Conservation (phyloP, 768 basidiomycete genomes). For the Kwoniella sp. region DNA sequence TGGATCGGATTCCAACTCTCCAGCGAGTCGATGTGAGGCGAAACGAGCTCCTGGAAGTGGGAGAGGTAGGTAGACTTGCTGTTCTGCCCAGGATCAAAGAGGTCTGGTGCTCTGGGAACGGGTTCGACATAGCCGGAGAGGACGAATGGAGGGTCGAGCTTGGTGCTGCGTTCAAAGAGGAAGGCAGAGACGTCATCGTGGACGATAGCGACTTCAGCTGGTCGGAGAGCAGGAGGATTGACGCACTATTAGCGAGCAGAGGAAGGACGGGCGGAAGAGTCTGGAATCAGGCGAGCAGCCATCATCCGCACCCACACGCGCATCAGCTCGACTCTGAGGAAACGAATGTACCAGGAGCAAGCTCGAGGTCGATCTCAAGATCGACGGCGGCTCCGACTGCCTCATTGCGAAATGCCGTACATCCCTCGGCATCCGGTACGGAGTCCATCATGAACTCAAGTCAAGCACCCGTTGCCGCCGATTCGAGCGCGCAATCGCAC, state of each 20-base stretch:
- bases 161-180: conserved; percentile 81
- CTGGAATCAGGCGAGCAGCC: background rate
- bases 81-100: conserved; percentile 75
- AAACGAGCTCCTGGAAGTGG: conserved; percentile 78
- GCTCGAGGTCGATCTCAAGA: background rate
- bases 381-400: no score
- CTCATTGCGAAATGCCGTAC: no score
- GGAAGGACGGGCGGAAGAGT: conserved; percentile 1
- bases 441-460: background rate
- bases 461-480: background rate
- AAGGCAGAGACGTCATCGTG: conserved; percentile 71
- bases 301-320: conserved; percentile 9
- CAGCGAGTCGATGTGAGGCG: conserved; percentile 80
- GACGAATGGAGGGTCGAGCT: conserved; percentile 74
- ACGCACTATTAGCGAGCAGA: conserved; percentile 22
- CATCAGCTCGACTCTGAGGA: background rate
- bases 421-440: background rate
- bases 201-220: conserved; percentile 63
- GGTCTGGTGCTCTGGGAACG: conserved; percentile 79
- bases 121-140: conserved; percentile 64
- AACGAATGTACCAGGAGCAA: background rate
- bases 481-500: background rate
- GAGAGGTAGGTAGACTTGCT: conserved; percentile 81
- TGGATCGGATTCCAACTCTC: conserved; percentile 83
- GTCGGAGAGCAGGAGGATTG: conserved; percentile 47